Evolutionary conservation across 23 red algal genomes (phyloP).

Genomic region (Gracilaria vermiculophylla): DNA sequence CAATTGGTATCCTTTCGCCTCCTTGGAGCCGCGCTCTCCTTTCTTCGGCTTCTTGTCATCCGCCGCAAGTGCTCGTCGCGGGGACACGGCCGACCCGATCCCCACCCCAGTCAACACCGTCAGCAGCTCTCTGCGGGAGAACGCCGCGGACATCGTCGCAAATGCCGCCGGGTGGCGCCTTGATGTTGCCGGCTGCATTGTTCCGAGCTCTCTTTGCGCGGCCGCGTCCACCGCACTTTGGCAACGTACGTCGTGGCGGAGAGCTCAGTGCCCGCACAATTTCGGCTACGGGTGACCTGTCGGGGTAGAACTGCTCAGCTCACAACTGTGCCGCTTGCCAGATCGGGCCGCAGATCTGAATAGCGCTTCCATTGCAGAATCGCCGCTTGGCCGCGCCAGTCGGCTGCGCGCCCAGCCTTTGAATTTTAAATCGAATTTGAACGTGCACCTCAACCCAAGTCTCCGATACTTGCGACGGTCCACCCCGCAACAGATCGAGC

Average conservation of each 20-base stretch:
- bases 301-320: too few species aligned
- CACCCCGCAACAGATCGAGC: too few species aligned
- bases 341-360: too few species aligned
- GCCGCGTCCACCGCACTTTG: not conserved
- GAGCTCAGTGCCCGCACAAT: not conserved
- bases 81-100: not conserved
- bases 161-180: not conserved
- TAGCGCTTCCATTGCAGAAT: too few species aligned
- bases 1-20: constrained; percentile 75
- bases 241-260: not conserved
- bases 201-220: not conserved
- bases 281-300: too few species aligned
- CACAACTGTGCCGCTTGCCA: too few species aligned
- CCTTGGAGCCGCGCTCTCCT: constrained; percentile 60
- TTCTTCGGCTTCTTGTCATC: constrained; percentile 60
- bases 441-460: too few species aligned
- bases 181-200: not conserved
- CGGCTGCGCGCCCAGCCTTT: too few species aligned
- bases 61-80: constrained; percentile 11
- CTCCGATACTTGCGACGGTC: too few species aligned
- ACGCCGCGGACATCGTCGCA: not conserved
- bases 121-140: not conserved
- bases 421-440: too few species aligned
- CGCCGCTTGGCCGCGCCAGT: too few species aligned
- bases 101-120: not conserved